Base-by-base conservation (phyloP, 1,139 yeast genomes). In the Zhuliangozyma parablackwelliae region DNA sequence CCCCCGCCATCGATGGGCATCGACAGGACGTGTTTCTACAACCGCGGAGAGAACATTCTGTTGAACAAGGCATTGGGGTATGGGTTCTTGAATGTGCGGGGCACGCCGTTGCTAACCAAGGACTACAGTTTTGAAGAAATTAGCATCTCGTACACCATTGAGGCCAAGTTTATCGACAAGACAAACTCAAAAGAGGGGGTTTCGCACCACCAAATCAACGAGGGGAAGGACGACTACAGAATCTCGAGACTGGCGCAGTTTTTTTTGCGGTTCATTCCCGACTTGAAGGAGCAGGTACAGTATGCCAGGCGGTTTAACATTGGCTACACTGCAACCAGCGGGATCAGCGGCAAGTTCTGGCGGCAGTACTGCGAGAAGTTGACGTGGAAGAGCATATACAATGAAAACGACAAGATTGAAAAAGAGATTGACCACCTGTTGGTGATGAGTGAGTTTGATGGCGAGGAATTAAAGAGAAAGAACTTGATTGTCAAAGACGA, bases 1-100 rank as follows among this genome's bases (percentile, higher is more conserved):
- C 67, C 82, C 7, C 89, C 89, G 0, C 88, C 89, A 10, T 70
- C 84, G 21, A 61, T 78, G 54, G 89, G 89, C 2, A 54, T 79
- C 3, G 82, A 78, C 50, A 56, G 57, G 25, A 64, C 73, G 0
- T 56, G 71, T 29, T 69, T 69, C 36, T 48, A 52, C 37, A 64
- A 61, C 32, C 50, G 64, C 33, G 71, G 69, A 3, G 64, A 59
- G 30, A 42, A 51, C 2, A 60, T 71, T 12, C 63, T 54, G 29
- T 45, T 70, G 34, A 68, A 69, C 41, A 69, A 69, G 42, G 69
- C 69, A 0, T 53, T 70, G 36, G 76, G 77, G 0, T 71, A 71
- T 39, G 75, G 75, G 10, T 64, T 59, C 40, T 48, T 69, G 30
- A 57, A 62, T 31, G 41, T 54, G 4, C 47, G 72, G 30, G 77